phyloP scores from a whole-genome alignment of 148 eudicot genomes.

The Silene uniflora region DNA sequence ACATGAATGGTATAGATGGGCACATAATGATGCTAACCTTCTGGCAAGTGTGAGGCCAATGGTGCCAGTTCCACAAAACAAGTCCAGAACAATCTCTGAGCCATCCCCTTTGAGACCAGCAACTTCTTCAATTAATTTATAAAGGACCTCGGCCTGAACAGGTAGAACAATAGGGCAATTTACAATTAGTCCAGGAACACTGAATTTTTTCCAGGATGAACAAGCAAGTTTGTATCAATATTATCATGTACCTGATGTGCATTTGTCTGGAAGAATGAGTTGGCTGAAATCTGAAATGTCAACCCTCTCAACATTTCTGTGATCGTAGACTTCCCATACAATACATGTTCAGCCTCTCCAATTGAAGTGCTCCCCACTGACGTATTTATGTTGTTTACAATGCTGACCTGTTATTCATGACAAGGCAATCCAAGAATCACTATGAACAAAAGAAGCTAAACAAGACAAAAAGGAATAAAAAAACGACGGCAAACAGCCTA shows the following conservation, averaged over 20 bases:
- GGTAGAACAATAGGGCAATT: slow-evolving; percentile 5
- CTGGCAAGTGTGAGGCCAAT: slow-evolving; percentile 91
- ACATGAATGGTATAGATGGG: slow-evolving; percentile 6
- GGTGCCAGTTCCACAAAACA: slow-evolving; percentile 98
- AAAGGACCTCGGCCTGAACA: slow-evolving; percentile 90
- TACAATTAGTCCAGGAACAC: not conserved
- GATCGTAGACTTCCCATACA: slow-evolving; percentile 78
- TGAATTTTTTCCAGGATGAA: not conserved
- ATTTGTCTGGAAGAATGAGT: slow-evolving; percentile 98
- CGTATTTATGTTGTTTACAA: slow-evolving; percentile 87
- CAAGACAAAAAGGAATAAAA: not conserved
- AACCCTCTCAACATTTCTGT: slow-evolving; percentile 82
- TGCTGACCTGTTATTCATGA: slow-evolving; percentile 58
- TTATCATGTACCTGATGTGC: slow-evolving; percentile 58
- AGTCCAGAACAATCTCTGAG: slow-evolving; percentile 83
- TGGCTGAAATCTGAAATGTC: slow-evolving; percentile 92
- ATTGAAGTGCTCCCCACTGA: slow-evolving; percentile 89
- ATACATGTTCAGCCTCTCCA: slow-evolving; percentile 75
- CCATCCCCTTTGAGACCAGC: slow-evolving; percentile 89
- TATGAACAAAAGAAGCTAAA: not conserved
- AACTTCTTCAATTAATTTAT: slow-evolving; percentile 77
- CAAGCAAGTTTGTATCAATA: not conserved
- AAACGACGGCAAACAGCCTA: not conserved
- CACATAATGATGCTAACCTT: slow-evolving; percentile 36
- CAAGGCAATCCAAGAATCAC: not conserved